Percentiles rank a stretch among this genome's conserved stretches.
Conservation (phyloP, 805 yeast species). For the Wickerhamomyces sydowiorum region DNA sequence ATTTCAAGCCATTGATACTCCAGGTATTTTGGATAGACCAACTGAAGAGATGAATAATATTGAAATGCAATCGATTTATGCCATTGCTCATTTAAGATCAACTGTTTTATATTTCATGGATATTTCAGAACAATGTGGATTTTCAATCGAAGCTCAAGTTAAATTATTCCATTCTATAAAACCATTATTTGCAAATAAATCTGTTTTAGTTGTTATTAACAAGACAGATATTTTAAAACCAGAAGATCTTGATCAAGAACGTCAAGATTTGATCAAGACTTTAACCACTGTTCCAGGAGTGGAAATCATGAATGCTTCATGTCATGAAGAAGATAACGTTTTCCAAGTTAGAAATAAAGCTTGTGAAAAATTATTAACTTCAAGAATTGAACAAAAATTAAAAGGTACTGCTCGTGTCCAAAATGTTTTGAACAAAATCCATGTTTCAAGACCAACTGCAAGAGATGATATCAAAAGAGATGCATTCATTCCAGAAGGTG, state of each 20-base stretch:
- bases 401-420: constrained; percentile 87
- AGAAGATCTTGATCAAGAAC: constrained; percentile 76
- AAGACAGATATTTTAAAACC: constrained; percentile 86
- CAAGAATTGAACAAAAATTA: constrained; percentile 94
- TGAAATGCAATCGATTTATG: constrained; percentile 98
- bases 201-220: constrained; percentile 92
- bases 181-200: constrained; percentile 94
- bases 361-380: constrained; percentile 91
- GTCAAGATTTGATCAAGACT: constrained; percentile 64
- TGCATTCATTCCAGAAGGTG: constrained; percentile 79
- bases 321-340: constrained; percentile 89
- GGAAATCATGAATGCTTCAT: constrained; percentile 88
- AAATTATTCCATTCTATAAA: constrained; percentile 94
- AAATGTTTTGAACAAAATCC: constrained; percentile 90
- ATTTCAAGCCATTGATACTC: constrained; percentile 98
- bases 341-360: constrained; percentile 96
- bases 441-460: constrained; percentile 83
- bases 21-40: constrained; percentile 97
- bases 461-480: constrained; percentile 83
- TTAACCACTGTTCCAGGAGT: constrained; percentile 69
- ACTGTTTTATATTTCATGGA: constrained; percentile 98
- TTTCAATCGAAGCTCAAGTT: constrained; percentile 94
- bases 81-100: constrained; percentile 96
- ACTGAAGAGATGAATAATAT: constrained; percentile 99
- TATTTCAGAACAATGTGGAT: constrained; percentile 98